phyloP scores from a whole-genome alignment of 768 basidiomycete species.

The Antrodiella citrinella region DNA sequence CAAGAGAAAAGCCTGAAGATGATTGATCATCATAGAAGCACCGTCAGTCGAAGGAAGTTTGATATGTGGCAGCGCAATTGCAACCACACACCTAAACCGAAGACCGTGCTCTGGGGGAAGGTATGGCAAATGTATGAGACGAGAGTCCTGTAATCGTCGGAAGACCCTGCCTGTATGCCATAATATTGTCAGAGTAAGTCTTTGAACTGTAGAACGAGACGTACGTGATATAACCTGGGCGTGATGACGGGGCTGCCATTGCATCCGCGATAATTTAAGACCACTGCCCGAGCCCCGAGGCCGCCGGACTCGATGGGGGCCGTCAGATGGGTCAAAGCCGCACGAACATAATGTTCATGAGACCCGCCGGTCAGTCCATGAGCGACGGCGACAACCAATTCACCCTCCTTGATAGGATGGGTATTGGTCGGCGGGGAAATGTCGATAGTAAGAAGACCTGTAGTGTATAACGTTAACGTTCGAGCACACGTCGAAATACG shows the following conservation, averaged over 20 bases:
- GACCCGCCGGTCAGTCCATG: slow-evolving; percentile 22
- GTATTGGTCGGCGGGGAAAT: slow-evolving; percentile 14
- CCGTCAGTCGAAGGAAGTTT: not conserved
- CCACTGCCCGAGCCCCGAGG: slow-evolving; percentile 15
- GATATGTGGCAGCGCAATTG: not conserved
- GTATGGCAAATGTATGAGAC: slow-evolving; percentile 15
- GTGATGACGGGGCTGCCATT: slow-evolving; percentile 16
- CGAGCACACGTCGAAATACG: no score
- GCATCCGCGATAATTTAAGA: slow-evolving; percentile 19
- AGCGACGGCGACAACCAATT: slow-evolving; percentile 14
- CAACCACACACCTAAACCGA: slow-evolving; percentile 12
- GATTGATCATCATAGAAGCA: not conserved
- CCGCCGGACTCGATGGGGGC: slow-evolving; percentile 6
- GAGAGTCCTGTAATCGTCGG: slow-evolving; percentile 15
- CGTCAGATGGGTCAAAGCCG: slow-evolving; percentile 10
- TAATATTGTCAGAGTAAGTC: not conserved
- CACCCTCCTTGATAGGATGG: slow-evolving; percentile 5
- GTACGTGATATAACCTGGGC: slow-evolving; percentile 16
- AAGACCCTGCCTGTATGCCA: slow-evolving; percentile 14
- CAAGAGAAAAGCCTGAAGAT: slow-evolving; percentile 18
- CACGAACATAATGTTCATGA: slow-evolving; percentile 17
- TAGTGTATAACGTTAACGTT: not conserved
- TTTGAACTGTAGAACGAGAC: not conserved
- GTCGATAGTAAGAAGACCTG: slow-evolving; percentile 17
- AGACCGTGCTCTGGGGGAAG: slow-evolving; percentile 14